Base-by-base conservation (phyloP, 2,329 filamentous ascomycete genomes). In the Aspergillus sp. region DNA sequence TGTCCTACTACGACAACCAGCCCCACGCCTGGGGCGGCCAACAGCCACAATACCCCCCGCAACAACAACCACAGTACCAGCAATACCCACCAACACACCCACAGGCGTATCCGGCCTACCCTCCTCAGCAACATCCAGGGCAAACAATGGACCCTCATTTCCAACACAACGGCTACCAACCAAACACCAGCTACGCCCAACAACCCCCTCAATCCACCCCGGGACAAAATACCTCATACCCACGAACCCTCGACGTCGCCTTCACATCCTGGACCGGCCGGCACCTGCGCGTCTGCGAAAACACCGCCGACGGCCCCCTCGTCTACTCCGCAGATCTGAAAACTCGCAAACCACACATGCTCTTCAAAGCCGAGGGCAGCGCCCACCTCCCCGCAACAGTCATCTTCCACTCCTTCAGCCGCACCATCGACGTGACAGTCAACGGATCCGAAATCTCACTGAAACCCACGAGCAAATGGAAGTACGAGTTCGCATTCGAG, bases 271-370 rank as follows among this genome's bases (percentile, higher is more conserved):
- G 55, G 52, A 43, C 63, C 0, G 23, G 57, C 30, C 54, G 58
- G 1, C 63, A 65, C 17, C 2, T 65, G 7, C 25, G 28, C 7
- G 57, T 65, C 11, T 61, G 48, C 30, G 60, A 65, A n/a, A 30
- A 28, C 2, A 58, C 30, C 34, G 46, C 9, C 11, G 31, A 54
- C 28, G 56, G 57, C 45, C 34, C 63, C 8, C 31, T 59, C 4
- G 47, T 61, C 41, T 65, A 55, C 38, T 15, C 51, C 1, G 63
- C 50, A 1, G 63, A 65, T 41, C 60, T 65, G 6, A 60, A 65
- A 31, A 49, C 3, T 15, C 58, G 63, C 46, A 61, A 57, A 17
- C 63, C 63, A 9, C 57, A 65, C 30, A 63, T 65, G 60, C 51
- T 61, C 51, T 65, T 65, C 57, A 54, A 60, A 22, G 34, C 47